phyloP scores from a whole-genome alignment of 108 stramenopile genomes.

The Pinguiococcus pyrenoidosus region DNA sequence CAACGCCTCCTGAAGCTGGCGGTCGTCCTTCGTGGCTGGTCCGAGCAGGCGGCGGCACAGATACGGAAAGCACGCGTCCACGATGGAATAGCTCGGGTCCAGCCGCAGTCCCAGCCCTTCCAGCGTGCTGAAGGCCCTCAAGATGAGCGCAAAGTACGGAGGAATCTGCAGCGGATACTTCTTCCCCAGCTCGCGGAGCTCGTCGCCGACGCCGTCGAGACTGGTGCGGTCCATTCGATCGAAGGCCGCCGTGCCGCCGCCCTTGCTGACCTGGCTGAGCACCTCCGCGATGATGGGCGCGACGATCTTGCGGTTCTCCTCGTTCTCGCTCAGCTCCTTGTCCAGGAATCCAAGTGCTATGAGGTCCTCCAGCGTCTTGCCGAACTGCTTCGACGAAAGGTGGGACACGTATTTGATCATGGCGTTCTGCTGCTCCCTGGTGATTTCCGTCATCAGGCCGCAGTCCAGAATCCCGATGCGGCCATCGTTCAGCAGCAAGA shows the following conservation, averaged over 20 bases:
- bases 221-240: no score
- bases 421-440: conserved; percentile 52
- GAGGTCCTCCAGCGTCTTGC: conserved; percentile 68
- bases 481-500: conserved; percentile 71
- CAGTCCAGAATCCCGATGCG: conserved; percentile 81
- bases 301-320: conserved; percentile 60
- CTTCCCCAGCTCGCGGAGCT: conserved; percentile 8
- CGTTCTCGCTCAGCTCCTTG: conserved; percentile 62
- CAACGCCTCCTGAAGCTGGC: conserved; percentile 64
- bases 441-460: conserved; percentile 73
- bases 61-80: conserved; percentile 85
- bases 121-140: conserved; percentile 68
- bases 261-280: conserved; percentile 37
- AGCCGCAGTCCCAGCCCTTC: conserved; percentile 85
- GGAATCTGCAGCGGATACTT: conserved; percentile 21
- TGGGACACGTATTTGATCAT: conserved; percentile 90
- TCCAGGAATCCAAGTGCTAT: conserved; percentile 76
- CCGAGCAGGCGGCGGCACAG: conserved; percentile 69
- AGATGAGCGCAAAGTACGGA: conserved; percentile 12
- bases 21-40: conserved; percentile 70
- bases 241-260: conserved; percentile 75
- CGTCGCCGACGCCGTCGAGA: conserved; percentile 58
- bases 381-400: conserved; percentile 75
- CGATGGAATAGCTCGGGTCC: conserved; percentile 75
- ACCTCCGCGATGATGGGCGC: conserved; percentile 20